Evolutionary conservation across 441 rosid genomes (phyloP).

Genomic region (Erysimum cheiri): DNA sequence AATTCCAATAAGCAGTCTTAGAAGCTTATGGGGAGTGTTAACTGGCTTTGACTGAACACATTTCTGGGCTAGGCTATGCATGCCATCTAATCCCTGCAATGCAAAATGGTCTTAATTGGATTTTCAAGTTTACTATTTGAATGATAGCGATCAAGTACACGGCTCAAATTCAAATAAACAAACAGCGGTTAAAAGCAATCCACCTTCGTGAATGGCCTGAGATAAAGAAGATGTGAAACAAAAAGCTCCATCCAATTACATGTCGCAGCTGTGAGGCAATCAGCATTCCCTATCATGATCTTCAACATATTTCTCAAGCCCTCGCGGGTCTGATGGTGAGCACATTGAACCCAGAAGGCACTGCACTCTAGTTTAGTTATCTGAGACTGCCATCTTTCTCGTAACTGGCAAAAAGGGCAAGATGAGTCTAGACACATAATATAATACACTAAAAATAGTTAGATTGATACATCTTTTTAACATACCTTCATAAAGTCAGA

Average conservation of each 20-base stretch:
- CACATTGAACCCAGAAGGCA: constrained; percentile 88
- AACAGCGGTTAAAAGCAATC: constrained; percentile 28
- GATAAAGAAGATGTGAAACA: constrained; percentile 75
- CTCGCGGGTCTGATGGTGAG: constrained; percentile 74
- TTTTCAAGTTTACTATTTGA: background rate
- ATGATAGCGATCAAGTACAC: constrained; percentile 3
- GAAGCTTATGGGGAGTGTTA: constrained; percentile 69
- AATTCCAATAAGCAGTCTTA: constrained; percentile 74
- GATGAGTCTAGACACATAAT: constrained; percentile 21
- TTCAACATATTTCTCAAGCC: constrained; percentile 90
- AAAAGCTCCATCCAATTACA: constrained; percentile 84
- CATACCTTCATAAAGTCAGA: constrained; percentile 91
- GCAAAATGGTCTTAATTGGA: constrained; percentile 32
- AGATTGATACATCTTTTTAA: constrained; percentile 28
- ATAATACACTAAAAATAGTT: constrained; percentile 14
- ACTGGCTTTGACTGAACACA: constrained; percentile 76
- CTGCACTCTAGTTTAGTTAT: constrained; percentile 84
- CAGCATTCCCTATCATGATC: constrained; percentile 78
- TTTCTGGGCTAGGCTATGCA: constrained; percentile 85
- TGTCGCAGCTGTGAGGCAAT: constrained; percentile 61
- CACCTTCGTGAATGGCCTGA: constrained; percentile 89
- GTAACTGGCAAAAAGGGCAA: constrained; percentile 59
- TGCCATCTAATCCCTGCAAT: constrained; percentile 84
- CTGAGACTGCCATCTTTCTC: constrained; percentile 95
- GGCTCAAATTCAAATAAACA: no score